These are phyloP conservation scores for Osmozyma mogii DNA, from an alignment of 805 yeast species.

Conservation along the genomic window DNA sequence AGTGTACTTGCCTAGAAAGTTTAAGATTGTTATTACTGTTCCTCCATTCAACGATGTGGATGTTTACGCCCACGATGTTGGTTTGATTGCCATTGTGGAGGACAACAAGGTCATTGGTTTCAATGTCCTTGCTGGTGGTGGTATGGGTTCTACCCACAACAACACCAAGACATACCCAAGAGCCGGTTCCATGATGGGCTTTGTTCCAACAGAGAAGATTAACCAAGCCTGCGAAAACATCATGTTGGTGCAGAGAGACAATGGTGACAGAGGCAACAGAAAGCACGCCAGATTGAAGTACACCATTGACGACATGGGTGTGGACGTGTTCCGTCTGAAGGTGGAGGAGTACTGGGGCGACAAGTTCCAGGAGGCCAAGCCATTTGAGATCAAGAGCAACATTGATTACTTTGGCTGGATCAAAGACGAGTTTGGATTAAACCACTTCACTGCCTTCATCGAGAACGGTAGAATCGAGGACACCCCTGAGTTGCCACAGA, in stretches of 20 bases:
- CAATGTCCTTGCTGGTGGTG: slow-evolving; percentile 92
- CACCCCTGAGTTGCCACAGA: slow-evolving; percentile 83
- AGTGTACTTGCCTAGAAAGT: slow-evolving; percentile 88
- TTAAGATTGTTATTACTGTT: slow-evolving; percentile 87
- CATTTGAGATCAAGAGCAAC: slow-evolving; percentile 76
- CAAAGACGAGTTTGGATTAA: slow-evolving; percentile 71
- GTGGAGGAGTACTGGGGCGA: slow-evolving; percentile 81
- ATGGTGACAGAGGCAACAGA: slow-evolving; percentile 92
- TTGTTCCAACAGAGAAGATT: slow-evolving; percentile 56
- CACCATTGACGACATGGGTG: slow-evolving; percentile 91
- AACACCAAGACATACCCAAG: slow-evolving; percentile 95
- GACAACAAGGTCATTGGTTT: slow-evolving; percentile 64
- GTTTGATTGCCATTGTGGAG: slow-evolving; percentile 78
- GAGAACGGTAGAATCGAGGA: slow-evolving; percentile 97
- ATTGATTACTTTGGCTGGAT: slow-evolving; percentile 93
- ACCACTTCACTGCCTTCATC: slow-evolving; percentile 89
- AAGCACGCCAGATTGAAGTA: slow-evolving; percentile 97
- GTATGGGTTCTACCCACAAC: slow-evolving; percentile 98
- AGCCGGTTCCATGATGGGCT: slow-evolving; percentile 85
- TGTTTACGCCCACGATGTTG: slow-evolving; percentile 92
- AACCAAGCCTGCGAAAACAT: slow-evolving; percentile 80
- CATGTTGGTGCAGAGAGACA: slow-evolving; percentile 89
- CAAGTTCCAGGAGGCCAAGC: slow-evolving; percentile 60
- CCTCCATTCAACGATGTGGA: slow-evolving; percentile 97
- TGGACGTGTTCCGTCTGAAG: slow-evolving; percentile 67